Conservation (phyloP, 2,329 filamentous ascomycete genomes). For the Colletotrichum trifolii region DNA sequence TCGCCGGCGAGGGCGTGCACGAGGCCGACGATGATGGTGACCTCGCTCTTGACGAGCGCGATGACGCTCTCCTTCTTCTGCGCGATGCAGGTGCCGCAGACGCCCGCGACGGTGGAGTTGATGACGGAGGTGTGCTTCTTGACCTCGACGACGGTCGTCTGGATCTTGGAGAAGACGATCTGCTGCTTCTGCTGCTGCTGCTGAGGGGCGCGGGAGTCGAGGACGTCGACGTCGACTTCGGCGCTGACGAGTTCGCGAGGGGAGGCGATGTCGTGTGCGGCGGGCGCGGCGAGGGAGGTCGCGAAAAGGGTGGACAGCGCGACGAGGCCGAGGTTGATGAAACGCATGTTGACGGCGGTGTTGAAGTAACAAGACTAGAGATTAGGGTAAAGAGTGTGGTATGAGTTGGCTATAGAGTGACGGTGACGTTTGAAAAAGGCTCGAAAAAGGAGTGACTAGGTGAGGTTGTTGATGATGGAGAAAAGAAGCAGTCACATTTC, state of each 20-base stretch:
- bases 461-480: slow-evolving; percentile 26
- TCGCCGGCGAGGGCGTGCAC: slow-evolving; percentile 17
- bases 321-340: slow-evolving; percentile 26
- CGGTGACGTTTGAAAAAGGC: background rate
- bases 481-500: background rate
- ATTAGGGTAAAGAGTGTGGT: slow-evolving; percentile 22
- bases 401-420: too few relatives aligned
- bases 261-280: slow-evolving; percentile 1
- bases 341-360: slow-evolving; percentile 29
- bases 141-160: slow-evolving; percentile 26
- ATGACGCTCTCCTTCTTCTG: slow-evolving; percentile 22
- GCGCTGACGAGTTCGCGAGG: background rate
- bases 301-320: slow-evolving; percentile 28
- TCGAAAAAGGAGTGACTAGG: slow-evolving; percentile 29
- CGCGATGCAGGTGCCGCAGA: slow-evolving; percentile 5
- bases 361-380: slow-evolving; percentile 14
- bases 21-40: slow-evolving; percentile 28
- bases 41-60: slow-evolving; percentile 27
- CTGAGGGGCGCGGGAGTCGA: slow-evolving; percentile 11
- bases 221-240: background rate
- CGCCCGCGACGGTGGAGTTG: slow-evolving; percentile 28
- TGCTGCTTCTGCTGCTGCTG: background rate
- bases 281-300: slow-evolving; percentile 21
- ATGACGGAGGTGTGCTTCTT: slow-evolving; percentile 29
- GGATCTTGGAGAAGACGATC: slow-evolving; percentile 27